Conservation (phyloP, 169 alveolate species). For the Plasmodium ovale region DNA sequence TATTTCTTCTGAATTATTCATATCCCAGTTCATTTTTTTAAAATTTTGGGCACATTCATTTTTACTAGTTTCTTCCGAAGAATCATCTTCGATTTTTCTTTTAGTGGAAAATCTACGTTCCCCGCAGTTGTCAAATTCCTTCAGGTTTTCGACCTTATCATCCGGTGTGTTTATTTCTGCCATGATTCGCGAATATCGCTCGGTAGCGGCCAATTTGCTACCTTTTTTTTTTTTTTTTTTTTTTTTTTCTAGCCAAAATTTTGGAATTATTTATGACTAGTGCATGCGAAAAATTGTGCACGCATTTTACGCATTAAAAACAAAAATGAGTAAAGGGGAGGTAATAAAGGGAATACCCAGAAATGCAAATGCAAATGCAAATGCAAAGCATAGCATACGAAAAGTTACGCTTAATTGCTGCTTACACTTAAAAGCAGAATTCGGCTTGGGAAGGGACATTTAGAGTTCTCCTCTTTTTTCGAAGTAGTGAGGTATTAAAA, state of each 20-base stretch:
- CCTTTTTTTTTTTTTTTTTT: background rate
- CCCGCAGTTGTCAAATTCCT: background rate
- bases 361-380: background rate
- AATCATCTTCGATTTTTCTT: slow-evolving; percentile 24
- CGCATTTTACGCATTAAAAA: no score
- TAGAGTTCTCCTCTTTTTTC: no score
- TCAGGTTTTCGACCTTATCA: background rate
- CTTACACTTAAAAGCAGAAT: no score
- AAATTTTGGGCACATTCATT: slow-evolving; percentile 17
- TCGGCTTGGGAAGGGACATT: no score
- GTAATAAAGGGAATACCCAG: background rate
- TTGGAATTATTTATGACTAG: no score
- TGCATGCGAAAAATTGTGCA: no score
- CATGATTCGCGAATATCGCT: background rate
- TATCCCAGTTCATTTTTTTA: slow-evolving; percentile 26
- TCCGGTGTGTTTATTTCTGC: background rate
- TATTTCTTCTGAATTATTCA: background rate
- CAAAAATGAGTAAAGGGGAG: background rate
- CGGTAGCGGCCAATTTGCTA: background rate
- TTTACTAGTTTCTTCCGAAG: slow-evolving; percentile 3
- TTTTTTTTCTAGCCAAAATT: background rate
- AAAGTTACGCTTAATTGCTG: no score
- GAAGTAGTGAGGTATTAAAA: no score
- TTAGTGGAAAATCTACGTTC: slow-evolving; percentile 12
- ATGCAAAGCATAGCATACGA: background rate